Conservation (phyloP, 352 stramenopile genomes). For the Peronospora belbahrii region DNA sequence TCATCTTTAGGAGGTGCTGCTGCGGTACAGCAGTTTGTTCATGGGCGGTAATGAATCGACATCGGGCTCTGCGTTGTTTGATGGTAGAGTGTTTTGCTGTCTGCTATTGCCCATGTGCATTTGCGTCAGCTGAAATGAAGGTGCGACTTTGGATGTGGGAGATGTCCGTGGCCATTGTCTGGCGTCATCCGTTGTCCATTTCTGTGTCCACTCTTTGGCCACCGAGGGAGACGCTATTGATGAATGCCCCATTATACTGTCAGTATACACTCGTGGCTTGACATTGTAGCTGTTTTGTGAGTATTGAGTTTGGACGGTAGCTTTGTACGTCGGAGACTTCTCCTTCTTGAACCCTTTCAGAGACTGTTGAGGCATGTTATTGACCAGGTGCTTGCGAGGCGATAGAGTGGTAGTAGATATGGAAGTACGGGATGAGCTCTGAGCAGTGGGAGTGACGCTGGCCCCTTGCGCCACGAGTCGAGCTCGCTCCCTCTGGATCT, state of each 20-base stretch:
- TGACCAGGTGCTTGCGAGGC: constrained; percentile 33
- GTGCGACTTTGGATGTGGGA: constrained; percentile 12
- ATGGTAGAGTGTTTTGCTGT: neutral
- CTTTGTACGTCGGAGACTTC: constrained; percentile 2
- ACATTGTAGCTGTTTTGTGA: neutral
- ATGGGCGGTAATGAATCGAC: constrained; percentile 56
- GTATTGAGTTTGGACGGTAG: constrained; percentile 1
- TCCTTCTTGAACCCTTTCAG: constrained; percentile 19
- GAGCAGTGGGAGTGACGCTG: constrained; percentile 41
- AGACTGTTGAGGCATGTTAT: constrained; percentile 12
- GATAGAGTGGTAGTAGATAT: constrained; percentile 32
- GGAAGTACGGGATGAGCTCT: constrained; percentile 23
- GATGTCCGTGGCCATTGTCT: constrained; percentile 21
- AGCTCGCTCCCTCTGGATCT: constrained; percentile 64
- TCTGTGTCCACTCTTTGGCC: constrained; percentile 14
- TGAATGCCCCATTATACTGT: neutral
- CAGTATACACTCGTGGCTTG: constrained; percentile 7
- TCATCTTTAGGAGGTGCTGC: constrained; percentile 11
- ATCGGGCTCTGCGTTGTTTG: constrained; percentile 3
- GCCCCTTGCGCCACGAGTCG: constrained; percentile 47
- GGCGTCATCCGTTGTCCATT: constrained; percentile 15
- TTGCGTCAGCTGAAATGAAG: constrained; percentile 11
- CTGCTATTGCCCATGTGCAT: constrained; percentile 9
- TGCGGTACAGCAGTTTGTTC: constrained; percentile 47
- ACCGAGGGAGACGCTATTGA: constrained; percentile 2